Conservation (phyloP, 1,284 basidiomycete genomes). For the Leccinum pachyderme region DNA sequence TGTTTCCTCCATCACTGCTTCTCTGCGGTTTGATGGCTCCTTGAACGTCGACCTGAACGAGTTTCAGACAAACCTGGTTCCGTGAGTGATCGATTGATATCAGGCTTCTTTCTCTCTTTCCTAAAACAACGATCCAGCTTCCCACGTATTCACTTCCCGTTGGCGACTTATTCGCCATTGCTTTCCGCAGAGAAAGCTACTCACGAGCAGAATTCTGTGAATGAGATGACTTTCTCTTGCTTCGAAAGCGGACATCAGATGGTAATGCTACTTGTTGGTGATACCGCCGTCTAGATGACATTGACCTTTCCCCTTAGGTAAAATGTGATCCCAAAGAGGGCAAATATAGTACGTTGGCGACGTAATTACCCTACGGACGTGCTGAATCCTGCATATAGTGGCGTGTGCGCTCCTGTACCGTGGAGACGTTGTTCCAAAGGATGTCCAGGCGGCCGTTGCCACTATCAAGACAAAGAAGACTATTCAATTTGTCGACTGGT, state of each 20-base stretch:
- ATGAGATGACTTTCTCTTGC: conserved; percentile 98
- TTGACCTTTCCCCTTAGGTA: conserved; percentile 41
- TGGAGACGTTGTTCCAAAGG: conserved; percentile 97
- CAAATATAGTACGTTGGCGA: conserved; percentile 82
- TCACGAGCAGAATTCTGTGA: conserved; percentile 97
- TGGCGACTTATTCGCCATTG: conserved; percentile 95
- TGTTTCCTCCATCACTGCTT: conserved; percentile 97
- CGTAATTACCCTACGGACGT: not conserved
- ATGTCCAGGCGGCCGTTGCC: conserved; percentile 90
- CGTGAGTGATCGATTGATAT: conserved; percentile 49
- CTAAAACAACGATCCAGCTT: conserved; percentile 50
- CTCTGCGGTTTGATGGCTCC: conserved; percentile 96
- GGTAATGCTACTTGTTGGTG: conserved; percentile 44
- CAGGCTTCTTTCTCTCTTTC: not conserved
- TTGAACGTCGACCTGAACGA: conserved; percentile 98
- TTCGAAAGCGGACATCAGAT: conserved; percentile 99
- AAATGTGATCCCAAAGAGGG: conserved; percentile 95
- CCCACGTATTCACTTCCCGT: conserved; percentile 98
- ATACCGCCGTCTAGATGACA: conserved; percentile 8
- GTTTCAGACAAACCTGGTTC: conserved; percentile 98
- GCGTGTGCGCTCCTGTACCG: conserved; percentile 89
- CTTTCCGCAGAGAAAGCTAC: conserved; percentile 85
- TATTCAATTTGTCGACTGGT: conserved; percentile 99
- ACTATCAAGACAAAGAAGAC: conserved; percentile 97
- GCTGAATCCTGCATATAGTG: conserved; percentile 44